Evolutionary conservation across 352 stramenopile species (phyloP).

Genomic region (Stephanocyclus meneghinianus): DNA sequence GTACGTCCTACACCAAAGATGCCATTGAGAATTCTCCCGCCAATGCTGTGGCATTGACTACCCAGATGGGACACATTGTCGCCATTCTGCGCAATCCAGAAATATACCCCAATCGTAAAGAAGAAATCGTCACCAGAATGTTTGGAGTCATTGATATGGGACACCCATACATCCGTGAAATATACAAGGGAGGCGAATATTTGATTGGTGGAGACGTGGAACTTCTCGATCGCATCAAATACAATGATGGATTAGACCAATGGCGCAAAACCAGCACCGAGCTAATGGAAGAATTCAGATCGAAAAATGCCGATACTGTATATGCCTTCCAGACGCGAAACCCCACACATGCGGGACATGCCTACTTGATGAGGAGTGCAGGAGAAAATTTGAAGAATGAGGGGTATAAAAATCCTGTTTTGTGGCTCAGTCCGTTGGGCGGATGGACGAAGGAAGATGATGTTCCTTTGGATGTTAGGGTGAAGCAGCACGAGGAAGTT

Average conservation of each 20-base stretch:
- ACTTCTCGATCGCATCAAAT: slow-evolving; percentile 92
- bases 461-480: slow-evolving; percentile 95
- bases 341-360: slow-evolving; percentile 95
- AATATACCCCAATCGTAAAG: slow-evolving; percentile 95
- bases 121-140: slow-evolving; percentile 96
- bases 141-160: slow-evolving; percentile 94
- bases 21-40: slow-evolving; percentile 83
- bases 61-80: slow-evolving; percentile 90
- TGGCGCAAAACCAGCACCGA: slow-evolving; percentile 93
- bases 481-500: slow-evolving; percentile 93
- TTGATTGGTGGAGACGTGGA: slow-evolving; percentile 95
- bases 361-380: slow-evolving; percentile 96
- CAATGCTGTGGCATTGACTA: slow-evolving; percentile 90
- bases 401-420: slow-evolving; percentile 94
- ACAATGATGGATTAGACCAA: slow-evolving; percentile 96
- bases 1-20: slow-evolving; percentile 90
- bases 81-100: slow-evolving; percentile 92
- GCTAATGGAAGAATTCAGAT: slow-evolving; percentile 91
- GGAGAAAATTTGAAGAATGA: slow-evolving; percentile 90
- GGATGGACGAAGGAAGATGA: slow-evolving; percentile 98
- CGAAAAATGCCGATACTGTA: slow-evolving; percentile 94
- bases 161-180: slow-evolving; percentile 96
- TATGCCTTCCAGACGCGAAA: slow-evolving; percentile 98
- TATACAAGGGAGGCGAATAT: slow-evolving; percentile 92
- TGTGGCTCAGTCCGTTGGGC: slow-evolving; percentile 95